Conservation (phyloP, 129 eudicot genomes). For the Pulicaria dysenterica region DNA sequence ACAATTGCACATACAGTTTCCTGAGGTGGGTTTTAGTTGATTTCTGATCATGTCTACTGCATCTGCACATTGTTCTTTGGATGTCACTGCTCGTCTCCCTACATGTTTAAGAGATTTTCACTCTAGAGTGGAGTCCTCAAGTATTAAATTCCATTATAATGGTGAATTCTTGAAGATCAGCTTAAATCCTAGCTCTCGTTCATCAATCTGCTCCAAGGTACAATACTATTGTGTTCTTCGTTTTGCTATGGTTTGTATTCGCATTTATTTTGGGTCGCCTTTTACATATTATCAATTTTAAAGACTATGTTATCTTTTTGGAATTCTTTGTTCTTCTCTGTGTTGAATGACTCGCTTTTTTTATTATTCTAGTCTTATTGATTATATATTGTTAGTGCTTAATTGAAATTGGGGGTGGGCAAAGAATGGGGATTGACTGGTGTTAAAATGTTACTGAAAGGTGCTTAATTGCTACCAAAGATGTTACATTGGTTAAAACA, state of each 20-base stretch:
- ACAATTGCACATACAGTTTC: slow-evolving; percentile 10
- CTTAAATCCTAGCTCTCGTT: slow-evolving; percentile 36
- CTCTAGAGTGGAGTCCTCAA: slow-evolving; percentile 39
- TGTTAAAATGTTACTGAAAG: too few species aligned
- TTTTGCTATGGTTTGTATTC: neutral
- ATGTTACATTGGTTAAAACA: too few species aligned
- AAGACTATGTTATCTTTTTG: neutral
- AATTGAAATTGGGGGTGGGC: too few species aligned
- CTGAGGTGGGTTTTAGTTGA: slow-evolving; percentile 3
- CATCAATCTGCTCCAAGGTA: slow-evolving; percentile 50
- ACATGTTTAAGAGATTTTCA: slow-evolving; percentile 34
- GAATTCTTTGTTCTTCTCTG: too few species aligned
- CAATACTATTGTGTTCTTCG: neutral
- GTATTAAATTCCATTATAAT: slow-evolving; percentile 38
- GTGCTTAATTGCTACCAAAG: too few species aligned
- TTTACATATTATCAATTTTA: neutral
- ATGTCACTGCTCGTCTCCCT: slow-evolving; percentile 39
- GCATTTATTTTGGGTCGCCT: neutral
- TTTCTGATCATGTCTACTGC: slow-evolving; percentile 44
- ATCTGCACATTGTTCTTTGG: slow-evolving; percentile 39
- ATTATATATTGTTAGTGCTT: too few species aligned
- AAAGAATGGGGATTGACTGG: too few species aligned
- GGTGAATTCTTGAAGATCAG: slow-evolving; percentile 38
- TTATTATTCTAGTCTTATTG: too few species aligned
- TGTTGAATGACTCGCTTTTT: too few species aligned